A percentile compares a stretch with the other conserved stretches of the same genome.
Conservation (phyloP, 169 alveolate genomes). For the Plasmodium falciparum region DNA sequence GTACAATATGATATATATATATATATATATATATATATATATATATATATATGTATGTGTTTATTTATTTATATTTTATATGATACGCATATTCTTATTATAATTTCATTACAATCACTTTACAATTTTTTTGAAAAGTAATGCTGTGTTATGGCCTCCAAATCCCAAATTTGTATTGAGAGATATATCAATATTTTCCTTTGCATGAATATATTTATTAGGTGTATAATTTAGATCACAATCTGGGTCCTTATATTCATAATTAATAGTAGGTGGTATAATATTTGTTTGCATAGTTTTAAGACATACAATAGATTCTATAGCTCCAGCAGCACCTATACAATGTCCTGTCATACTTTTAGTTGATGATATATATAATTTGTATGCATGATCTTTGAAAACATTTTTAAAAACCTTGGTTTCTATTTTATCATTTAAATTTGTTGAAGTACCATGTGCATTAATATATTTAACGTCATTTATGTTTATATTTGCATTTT, state of each 20-base stretch:
- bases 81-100: no score
- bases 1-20: no score
- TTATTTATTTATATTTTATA: no score
- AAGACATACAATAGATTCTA: slow-evolving; percentile 82
- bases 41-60: no score
- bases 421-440: slow-evolving; percentile 82
- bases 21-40: no score
- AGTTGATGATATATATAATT: slow-evolving; percentile 81
- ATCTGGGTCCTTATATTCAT: slow-evolving; percentile 80
- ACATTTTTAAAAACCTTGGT: slow-evolving; percentile 81
- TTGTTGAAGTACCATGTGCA: slow-evolving; percentile 88
- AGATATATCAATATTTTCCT: slow-evolving; percentile 51
- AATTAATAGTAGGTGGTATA: slow-evolving; percentile 85
- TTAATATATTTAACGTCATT: slow-evolving; percentile 81
- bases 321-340: slow-evolving; percentile 85
- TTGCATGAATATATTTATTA: slow-evolving; percentile 74
- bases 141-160: slow-evolving; percentile 87
- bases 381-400: slow-evolving; percentile 79
- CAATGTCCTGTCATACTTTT: slow-evolving; percentile 88
- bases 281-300: slow-evolving; percentile 82
- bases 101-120: neutral
- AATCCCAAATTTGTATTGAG: slow-evolving; percentile 83
- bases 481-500: slow-evolving; percentile 76
- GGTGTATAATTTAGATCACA: slow-evolving; percentile 85
- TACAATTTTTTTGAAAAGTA: slow-evolving; percentile 73